Percentiles rank a stretch among this genome's conserved stretches.
These are phyloP conservation scores for Phytophthora litchii DNA, from an alignment of 352 stramenopile species.

Conservation along the genomic window DNA sequence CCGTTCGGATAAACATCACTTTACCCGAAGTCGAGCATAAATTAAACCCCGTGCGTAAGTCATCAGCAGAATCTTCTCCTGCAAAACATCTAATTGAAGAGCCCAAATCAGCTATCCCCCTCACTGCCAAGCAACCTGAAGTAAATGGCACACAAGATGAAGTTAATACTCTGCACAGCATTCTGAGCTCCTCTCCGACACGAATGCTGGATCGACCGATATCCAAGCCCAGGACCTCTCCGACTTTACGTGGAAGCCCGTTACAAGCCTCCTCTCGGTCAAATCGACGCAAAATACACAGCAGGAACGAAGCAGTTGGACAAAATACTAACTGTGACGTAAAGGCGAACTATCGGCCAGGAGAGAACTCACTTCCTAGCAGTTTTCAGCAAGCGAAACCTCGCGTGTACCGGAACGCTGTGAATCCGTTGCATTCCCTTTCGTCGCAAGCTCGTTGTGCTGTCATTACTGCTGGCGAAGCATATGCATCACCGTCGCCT, in stretches of 20 bases:
- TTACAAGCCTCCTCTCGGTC: constrained; percentile 6
- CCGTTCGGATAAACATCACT: constrained; percentile 48
- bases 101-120: constrained; percentile 1
- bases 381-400: constrained; percentile 64
- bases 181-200: constrained; percentile 31
- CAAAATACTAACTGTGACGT: constrained; percentile 1
- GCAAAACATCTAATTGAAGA: constrained; percentile 18
- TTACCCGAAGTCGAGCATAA: constrained; percentile 38
- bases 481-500: constrained; percentile 1
- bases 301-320: constrained; percentile 4
- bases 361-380: constrained; percentile 60
- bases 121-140: background rate
- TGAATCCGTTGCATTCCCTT: constrained; percentile 35
- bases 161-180: constrained; percentile 8
- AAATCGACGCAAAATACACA: constrained; percentile 15
- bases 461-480: constrained; percentile 42
- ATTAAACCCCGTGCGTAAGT: constrained; percentile 6
- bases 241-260: constrained; percentile 6
- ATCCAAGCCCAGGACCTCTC: constrained; percentile 12
- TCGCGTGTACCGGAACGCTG: constrained; percentile 49
- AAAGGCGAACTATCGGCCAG: constrained; percentile 31
- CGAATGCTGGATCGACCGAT: constrained; percentile 21
- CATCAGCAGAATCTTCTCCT: constrained; percentile 11
- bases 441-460: constrained; percentile 42
- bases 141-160: constrained; percentile 1